These are phyloP conservation scores for Termitomyces sp. DNA, from an alignment of 768 basidiomycete genomes.

Conservation along the genomic window DNA sequence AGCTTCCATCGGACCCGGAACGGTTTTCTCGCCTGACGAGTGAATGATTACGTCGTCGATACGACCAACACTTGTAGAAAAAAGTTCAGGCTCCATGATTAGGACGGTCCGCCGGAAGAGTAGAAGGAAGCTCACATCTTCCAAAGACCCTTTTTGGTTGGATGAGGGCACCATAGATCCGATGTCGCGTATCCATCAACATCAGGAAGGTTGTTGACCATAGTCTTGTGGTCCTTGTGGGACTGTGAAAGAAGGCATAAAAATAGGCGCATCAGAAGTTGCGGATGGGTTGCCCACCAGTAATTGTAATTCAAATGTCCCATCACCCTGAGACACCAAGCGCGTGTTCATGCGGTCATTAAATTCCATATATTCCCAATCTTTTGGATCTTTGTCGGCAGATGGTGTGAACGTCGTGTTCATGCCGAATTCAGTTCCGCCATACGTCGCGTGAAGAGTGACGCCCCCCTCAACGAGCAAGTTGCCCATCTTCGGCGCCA, in stretches of 20 bases:
- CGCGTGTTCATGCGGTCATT: constrained; percentile 16
- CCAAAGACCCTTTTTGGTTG: constrained; percentile 4
- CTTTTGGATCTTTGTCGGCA: constrained; percentile 15
- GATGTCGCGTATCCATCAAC: constrained; percentile 4
- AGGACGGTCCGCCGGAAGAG: not conserved
- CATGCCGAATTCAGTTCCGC: constrained; percentile 15
- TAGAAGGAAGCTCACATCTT: constrained; percentile 1
- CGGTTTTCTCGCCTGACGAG: constrained; percentile 32
- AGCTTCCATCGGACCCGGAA: constrained; percentile 30
- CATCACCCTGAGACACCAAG: constrained; percentile 33
- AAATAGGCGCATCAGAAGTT: not conserved
- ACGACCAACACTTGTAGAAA: constrained; percentile 33
- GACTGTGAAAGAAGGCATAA: not conserved
- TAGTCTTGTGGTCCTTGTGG: not conserved
- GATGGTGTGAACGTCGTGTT: constrained; percentile 7
- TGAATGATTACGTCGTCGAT: constrained; percentile 35
- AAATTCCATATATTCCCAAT: constrained; percentile 13
- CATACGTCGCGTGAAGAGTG: constrained; percentile 8
- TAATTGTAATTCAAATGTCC: constrained; percentile 33
- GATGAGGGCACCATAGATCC: constrained; percentile 4
- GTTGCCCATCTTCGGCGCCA: constrained; percentile 11
- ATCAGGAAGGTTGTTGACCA: constrained; percentile 3
- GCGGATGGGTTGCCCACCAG: constrained; percentile 18
- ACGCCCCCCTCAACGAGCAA: constrained; percentile 10
- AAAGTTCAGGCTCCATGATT: not conserved